phyloP scores from a whole-genome alignment of 257 asterid genomes.

The Solanum lycopersicoides region DNA sequence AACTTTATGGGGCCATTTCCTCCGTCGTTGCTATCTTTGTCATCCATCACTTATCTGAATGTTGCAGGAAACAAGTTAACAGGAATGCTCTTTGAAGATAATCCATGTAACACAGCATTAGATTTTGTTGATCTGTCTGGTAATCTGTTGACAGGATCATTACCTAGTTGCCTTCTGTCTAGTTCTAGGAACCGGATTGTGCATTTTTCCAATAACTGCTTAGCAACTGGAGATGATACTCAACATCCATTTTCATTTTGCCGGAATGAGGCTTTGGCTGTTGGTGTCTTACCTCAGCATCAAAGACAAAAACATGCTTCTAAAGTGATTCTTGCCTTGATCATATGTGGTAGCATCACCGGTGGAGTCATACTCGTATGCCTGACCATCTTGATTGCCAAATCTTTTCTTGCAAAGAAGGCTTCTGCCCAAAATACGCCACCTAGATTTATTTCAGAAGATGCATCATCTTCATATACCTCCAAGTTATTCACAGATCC shows the following conservation, averaged over 20 bases:
- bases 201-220: constrained; percentile 48
- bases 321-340: constrained; percentile 32
- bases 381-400: constrained; percentile 21
- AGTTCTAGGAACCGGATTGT: constrained; percentile 22
- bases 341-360: constrained; percentile 41
- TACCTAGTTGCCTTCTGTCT: constrained; percentile 52
- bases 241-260: constrained; percentile 62
- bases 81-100: constrained; percentile 56
- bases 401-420: constrained; percentile 32
- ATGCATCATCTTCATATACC: constrained; percentile 45
- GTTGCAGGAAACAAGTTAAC: constrained; percentile 60
- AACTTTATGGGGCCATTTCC: constrained; percentile 79
- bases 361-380: constrained; percentile 39
- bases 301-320: constrained; percentile 26
- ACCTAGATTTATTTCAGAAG: constrained; percentile 31
- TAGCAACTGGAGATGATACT: constrained; percentile 24
- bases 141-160: constrained; percentile 64
- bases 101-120: constrained; percentile 40
- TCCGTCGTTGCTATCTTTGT: constrained; percentile 50
- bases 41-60: constrained; percentile 44
- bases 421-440: constrained; percentile 8
- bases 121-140: constrained; percentile 56
- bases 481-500: constrained; percentile 72
- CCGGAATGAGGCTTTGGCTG: constrained; percentile 72
- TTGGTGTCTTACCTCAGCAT: constrained; percentile 57